Conservation (phyloP, 352 stramenopile genomes). For the Phytophthora niederhauseri region DNA sequence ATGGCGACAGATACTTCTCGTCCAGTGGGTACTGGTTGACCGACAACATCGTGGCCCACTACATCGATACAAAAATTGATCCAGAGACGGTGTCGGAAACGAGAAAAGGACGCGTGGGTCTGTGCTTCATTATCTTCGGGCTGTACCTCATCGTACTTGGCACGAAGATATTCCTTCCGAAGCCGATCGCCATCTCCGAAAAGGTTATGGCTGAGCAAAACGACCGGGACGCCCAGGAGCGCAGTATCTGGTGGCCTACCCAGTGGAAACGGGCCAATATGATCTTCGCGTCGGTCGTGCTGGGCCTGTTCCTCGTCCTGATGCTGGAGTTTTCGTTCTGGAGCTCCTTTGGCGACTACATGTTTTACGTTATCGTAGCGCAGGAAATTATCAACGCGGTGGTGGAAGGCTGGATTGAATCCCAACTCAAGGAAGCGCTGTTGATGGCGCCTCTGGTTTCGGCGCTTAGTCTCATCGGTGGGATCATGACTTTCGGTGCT, state of each 20-base stretch:
- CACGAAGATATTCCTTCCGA: conserved; percentile 93
- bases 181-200: conserved; percentile 90
- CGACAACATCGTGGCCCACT: conserved; percentile 86
- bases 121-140: conserved; percentile 94
- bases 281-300: conserved; percentile 93
- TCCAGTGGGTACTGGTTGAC: conserved; percentile 76
- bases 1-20: conserved; percentile 55
- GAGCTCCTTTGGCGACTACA: conserved; percentile 94
- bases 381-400: conserved; percentile 92
- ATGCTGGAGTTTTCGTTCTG: conserved; percentile 98
- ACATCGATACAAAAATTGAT: conserved; percentile 86
- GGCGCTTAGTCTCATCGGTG: conserved; percentile 89
- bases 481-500: conserved; percentile 95
- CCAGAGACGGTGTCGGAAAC: conserved; percentile 66
- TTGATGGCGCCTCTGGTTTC: conserved; percentile 92
- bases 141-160: conserved; percentile 87
- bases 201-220: conserved; percentile 88
- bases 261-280: conserved; percentile 97
- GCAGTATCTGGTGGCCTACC: conserved; percentile 89
- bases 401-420: conserved; percentile 91
- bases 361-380: conserved; percentile 96
- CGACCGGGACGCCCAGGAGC: conserved; percentile 63
- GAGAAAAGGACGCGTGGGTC: conserved; percentile 89
- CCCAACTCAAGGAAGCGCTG: conserved; percentile 91
- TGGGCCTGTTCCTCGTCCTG: conserved; percentile 93